A percentile compares a stretch with the other conserved stretches of the same genome.
phyloP scores from a whole-genome alignment of 148 eudicot species.

The Nyssa sinensis region DNA sequence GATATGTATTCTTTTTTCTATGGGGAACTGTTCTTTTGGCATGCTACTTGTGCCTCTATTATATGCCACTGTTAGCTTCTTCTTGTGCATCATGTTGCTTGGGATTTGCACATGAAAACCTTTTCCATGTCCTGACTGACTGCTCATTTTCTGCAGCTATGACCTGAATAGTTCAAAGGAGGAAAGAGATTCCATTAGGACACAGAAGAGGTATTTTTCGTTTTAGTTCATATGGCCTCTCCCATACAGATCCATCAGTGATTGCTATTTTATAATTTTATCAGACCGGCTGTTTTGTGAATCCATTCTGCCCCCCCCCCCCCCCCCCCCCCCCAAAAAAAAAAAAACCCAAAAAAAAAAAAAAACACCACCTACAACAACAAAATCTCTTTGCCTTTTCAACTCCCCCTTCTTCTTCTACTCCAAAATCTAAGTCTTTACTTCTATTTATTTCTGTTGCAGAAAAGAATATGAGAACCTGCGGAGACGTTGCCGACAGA shows the following conservation, averaged over 20 bases:
- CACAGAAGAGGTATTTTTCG: slow-evolving; percentile 35
- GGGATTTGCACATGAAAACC: not conserved
- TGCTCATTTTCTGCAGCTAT: slow-evolving; percentile 34
- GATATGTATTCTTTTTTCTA: too few relatives aligned
- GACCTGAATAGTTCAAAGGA: slow-evolving; percentile 48
- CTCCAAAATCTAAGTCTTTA: not conserved
- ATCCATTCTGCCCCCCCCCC: not conserved
- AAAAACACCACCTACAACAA: not conserved
- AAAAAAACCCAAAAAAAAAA: not conserved
- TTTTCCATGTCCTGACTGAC: not conserved
- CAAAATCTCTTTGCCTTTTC: not conserved
- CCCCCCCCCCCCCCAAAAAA: not conserved
- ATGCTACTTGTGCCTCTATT: too few relatives aligned
- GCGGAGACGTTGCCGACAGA: slow-evolving; percentile 37
- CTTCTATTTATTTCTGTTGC: slow-evolving; percentile 7
- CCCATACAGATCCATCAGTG: not conserved
- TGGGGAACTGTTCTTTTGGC: too few relatives aligned
- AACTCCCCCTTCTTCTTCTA: not conserved
- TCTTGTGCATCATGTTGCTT: not conserved
- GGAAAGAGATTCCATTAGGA: slow-evolving; percentile 38
- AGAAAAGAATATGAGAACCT: slow-evolving; percentile 43
- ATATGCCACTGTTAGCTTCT: not conserved
- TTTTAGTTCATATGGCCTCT: not conserved
- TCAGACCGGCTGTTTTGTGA: not conserved
- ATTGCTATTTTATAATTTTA: not conserved